Evolutionary conservation across 2,329 filamentous ascomycete genomes (phyloP).

Genomic region (Monosporascus ibericus): DNA sequence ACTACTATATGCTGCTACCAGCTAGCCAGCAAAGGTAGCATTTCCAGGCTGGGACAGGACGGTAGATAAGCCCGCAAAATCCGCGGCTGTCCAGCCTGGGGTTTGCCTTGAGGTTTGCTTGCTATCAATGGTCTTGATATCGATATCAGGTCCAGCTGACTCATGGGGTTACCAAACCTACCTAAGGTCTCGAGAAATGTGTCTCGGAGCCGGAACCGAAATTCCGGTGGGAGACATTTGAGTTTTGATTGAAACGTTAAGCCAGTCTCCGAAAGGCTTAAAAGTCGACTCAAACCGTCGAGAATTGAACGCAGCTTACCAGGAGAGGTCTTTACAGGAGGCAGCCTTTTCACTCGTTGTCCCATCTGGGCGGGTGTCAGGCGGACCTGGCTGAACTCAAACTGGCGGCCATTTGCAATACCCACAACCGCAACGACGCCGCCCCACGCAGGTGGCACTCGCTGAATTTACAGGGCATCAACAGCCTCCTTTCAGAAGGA

Average conservation of each 20-base stretch:
- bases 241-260: background rate
- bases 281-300: background rate
- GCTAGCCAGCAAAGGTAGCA: background rate
- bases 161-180: background rate
- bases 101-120: background rate
- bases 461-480: no score
- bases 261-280: background rate
- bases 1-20: background rate
- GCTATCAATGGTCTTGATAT: background rate
- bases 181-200: background rate
- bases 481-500: no score
- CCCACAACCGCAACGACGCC: no score
- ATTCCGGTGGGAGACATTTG: background rate
- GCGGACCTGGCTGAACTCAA: no score
- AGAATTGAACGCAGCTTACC: background rate
- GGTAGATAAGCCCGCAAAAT: background rate
- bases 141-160: background rate
- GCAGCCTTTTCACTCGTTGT: no score
- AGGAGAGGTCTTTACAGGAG: background rate
- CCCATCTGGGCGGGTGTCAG: no score
- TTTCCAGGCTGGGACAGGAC: background rate
- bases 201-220: background rate
- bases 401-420: no score
- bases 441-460: no score
- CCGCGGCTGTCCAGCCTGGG: background rate